Percentiles rank a stretch among this genome's conserved stretches.
Evolutionary conservation across 257 asterid species (phyloP).

Genomic region (Rauvolfia tetraphylla): DNA sequence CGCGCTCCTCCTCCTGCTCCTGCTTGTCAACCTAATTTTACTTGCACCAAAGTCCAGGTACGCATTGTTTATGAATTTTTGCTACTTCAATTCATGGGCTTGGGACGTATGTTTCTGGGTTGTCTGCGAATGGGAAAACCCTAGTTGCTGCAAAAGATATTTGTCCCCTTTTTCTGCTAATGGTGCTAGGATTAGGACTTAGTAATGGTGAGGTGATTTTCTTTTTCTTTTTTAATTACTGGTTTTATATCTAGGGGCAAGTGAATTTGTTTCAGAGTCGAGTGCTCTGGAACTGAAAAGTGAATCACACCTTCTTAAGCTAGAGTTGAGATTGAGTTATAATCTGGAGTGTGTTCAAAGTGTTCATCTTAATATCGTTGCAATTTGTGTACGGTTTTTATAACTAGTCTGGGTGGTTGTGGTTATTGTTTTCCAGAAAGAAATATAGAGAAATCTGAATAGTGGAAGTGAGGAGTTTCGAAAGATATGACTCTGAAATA

Average conservation of each 20-base stretch:
- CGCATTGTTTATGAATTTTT: background rate
- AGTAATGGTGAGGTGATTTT: background rate
- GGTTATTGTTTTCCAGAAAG: background rate
- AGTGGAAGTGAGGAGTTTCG: background rate
- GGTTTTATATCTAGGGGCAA: background rate
- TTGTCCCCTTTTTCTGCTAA: background rate
- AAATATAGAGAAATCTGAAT: background rate
- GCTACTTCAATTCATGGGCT: background rate
- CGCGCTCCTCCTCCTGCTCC: constrained; percentile 23
- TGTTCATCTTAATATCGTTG: background rate
- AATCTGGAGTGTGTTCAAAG: background rate
- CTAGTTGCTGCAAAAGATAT: background rate
- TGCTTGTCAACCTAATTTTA: constrained; percentile 44
- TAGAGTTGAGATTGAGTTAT: background rate
- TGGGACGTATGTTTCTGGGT: background rate
- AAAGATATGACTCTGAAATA: background rate
- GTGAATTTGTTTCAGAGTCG: background rate
- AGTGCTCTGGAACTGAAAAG: background rate
- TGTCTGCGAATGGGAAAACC: background rate
- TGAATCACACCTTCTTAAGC: background rate
- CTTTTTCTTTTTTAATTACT: background rate
- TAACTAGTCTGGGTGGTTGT: background rate
- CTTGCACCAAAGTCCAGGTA: constrained; percentile 36
- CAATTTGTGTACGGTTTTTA: background rate
- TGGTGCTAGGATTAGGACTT: background rate